phyloP scores from a whole-genome alignment of 148 eudicot genomes.

The Rhododendron simsii region DNA sequence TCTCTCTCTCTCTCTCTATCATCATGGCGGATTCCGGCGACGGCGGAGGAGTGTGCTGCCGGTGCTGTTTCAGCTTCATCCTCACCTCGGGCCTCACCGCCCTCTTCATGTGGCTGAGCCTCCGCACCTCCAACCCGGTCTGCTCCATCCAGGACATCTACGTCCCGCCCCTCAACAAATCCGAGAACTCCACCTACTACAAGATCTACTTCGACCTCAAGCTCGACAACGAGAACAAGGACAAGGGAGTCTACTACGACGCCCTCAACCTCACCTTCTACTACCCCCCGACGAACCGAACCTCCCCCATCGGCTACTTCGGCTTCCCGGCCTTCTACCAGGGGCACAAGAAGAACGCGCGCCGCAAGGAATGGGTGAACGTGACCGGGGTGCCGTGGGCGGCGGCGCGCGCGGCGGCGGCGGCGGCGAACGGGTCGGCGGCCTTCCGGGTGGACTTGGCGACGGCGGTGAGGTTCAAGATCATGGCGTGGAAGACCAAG shows the following conservation, averaged over 20 bases:
- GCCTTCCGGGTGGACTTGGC: slow-evolving; percentile 51
- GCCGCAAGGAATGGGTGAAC: slow-evolving; percentile 18
- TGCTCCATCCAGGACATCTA: slow-evolving; percentile 58
- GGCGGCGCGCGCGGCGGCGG: slow-evolving; percentile 4
- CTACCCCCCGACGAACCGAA: slow-evolving; percentile 19
- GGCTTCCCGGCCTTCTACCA: slow-evolving; percentile 43
- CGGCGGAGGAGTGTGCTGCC: slow-evolving; percentile 25
- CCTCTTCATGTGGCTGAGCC: slow-evolving; percentile 65
- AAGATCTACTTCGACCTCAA: slow-evolving; percentile 46
- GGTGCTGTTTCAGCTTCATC: slow-evolving; percentile 44
- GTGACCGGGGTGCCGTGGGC: slow-evolving; percentile 31
- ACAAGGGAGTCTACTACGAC: slow-evolving; percentile 55
- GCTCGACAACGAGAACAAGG: slow-evolving; percentile 52
- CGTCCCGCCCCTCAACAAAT: slow-evolving; percentile 53
- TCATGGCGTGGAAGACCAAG: slow-evolving; percentile 52
- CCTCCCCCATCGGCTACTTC: slow-evolving; percentile 21
- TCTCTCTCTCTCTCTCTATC: background rate
- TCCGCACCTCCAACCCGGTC: slow-evolving; percentile 41
- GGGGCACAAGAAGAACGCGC: slow-evolving; percentile 52
- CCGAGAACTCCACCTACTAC: slow-evolving; percentile 18
- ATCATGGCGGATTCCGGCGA: slow-evolving; percentile 7
- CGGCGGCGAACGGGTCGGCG: slow-evolving; percentile 22
- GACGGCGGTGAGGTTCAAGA: slow-evolving; percentile 52
- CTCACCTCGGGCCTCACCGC: slow-evolving; percentile 51
- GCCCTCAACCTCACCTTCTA: slow-evolving; percentile 37